Evolutionary conservation across 2,329 filamentous ascomycete genomes (phyloP).

Genomic region (Cladosporium sp.): DNA sequence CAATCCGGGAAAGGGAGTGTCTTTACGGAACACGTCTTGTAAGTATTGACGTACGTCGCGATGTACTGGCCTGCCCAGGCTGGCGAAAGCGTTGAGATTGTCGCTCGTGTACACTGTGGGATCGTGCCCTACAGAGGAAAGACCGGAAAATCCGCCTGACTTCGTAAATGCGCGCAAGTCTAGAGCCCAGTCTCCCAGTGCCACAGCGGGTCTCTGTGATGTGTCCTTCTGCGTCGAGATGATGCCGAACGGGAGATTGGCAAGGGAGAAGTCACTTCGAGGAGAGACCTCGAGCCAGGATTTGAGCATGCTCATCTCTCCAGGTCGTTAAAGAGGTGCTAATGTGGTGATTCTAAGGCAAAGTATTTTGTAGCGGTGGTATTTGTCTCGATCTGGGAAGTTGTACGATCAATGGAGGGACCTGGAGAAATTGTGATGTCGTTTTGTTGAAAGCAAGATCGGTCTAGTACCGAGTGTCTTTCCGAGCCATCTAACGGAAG

Average conservation of each 20-base stretch:
- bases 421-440: too few relatives aligned
- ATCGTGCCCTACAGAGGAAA: conserved; percentile 54
- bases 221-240: conserved; percentile 58
- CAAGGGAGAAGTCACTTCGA: conserved; percentile 64
- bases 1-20: conserved; percentile 55
- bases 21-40: conserved; percentile 59
- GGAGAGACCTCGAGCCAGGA: conserved; percentile 59
- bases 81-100: conserved; percentile 68
- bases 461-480: too few relatives aligned
- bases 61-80: conserved; percentile 63
- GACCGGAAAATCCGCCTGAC: conserved; percentile 54
- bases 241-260: conserved; percentile 79
- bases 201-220: conserved; percentile 60
- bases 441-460: too few relatives aligned
- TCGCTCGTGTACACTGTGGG: conserved; percentile 58
- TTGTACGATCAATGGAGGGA: too few relatives aligned
- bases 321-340: too few relatives aligned
- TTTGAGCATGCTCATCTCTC: conserved; percentile 32
- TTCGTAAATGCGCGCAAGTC: conserved; percentile 61
- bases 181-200: conserved; percentile 67
- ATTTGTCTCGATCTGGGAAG: too few relatives aligned
- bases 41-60: conserved; percentile 64
- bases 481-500: too few relatives aligned
- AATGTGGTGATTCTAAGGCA: too few relatives aligned
- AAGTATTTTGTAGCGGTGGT: too few relatives aligned